Evolutionary conservation across 2,329 filamentous ascomycete species (phyloP), one percentile per base, ranked within the genome.

Genomic region (Colletotrichum eremochloae): DNA sequence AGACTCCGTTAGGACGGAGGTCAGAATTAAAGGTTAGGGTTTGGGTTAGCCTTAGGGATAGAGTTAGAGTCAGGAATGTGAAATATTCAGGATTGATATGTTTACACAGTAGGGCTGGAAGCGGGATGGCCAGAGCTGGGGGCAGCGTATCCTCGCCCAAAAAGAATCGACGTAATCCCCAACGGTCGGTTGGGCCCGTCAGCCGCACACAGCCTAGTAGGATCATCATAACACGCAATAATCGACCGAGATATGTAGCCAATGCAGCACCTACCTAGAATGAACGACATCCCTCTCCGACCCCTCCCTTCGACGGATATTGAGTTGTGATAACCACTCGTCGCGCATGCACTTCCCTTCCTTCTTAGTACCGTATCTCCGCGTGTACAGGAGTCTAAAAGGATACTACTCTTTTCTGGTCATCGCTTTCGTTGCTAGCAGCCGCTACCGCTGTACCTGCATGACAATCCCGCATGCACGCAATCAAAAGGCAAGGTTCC

Each of bases 371-470:
- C 56, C 31, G 31, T 40, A 7, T 46, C 29, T 31, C 58, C 42
- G 42, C n/a, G 60, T 48, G 15, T 5, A 62, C 58, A 50, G 31
- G 40, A 42, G 20, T 6, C n/a, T 6, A 50, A 56, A 20, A 18
- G 63, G 38, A 48, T 67, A 42, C 46, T 67, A 42, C 46, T 58
- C 31, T 48, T 61, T 20, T 60, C 15, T 52, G 42, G 33, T 63
- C 52, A 58, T 69, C 58, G 24, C 52, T 46, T 48, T 58, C 52
- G 12, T 44, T 55, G 44, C 55, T 53, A 58, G 65, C 60, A 63
- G 53, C 29, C 52, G 14, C 44, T 64, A 44, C 58, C 44, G n/a
- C 66, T 38, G 69, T 72, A 68, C 65, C 69, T 72, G 69, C 62
- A 66, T 44, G 55, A 33, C 7, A 42, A 15, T 29, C 38, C 44